Base-by-base conservation (phyloP, 2,329 filamentous ascomycete species). In the Paracorniculantispora psalliotae region DNA sequence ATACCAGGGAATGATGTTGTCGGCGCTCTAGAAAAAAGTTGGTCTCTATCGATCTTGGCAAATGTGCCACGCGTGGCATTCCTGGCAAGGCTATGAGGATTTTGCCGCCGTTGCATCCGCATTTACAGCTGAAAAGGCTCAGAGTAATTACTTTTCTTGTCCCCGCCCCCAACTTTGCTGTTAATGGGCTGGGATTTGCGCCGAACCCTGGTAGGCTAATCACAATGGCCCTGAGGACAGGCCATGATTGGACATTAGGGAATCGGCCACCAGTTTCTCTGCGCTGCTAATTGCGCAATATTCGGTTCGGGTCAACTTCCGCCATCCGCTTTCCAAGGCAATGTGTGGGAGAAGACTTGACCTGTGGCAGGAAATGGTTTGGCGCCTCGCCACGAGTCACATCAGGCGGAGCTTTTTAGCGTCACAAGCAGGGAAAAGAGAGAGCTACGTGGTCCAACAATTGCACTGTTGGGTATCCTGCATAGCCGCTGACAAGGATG, bases 401-500 rank as follows among this genome's bases (percentile, higher is more conserved):
- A 39, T 56, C 53, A 48, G 53, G 43, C 43, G 33, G 53, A 35
- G 26, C 26, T 43, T 35, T 25, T 46, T 44, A 33, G 51, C 51
- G 39, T 53, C 48, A 19, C 48, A n/a, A 41, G 35, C 39, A 46
- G 39, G 25, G 37, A 23, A 52, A 28, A 13, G 50, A 48, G 21
- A 48, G 28, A n/a, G 53, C 39, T 57, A 47, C 52, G 52, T 56
- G 52, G 41, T 56, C 41, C 30, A 46, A 30, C 23, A 53, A 33
- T n/a, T 23, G 39, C 28, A 28, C 19, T 57, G 53, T 48, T 48
- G 54, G 25, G 46, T 56, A 15, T 39, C 25, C 54, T 57, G 35
- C 56, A 46, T 59, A 59, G 41, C 57, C 48, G 57, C 41, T 59
- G 48, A 48, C 57, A 59, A 59, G 57, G 57, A 23, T 59, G 13